Evolutionary conservation across 192 early-diverging fungal species (phyloP), one percentile per base, ranked within the genome.

Genomic region (Bifiguratus adelaidae): DNA sequence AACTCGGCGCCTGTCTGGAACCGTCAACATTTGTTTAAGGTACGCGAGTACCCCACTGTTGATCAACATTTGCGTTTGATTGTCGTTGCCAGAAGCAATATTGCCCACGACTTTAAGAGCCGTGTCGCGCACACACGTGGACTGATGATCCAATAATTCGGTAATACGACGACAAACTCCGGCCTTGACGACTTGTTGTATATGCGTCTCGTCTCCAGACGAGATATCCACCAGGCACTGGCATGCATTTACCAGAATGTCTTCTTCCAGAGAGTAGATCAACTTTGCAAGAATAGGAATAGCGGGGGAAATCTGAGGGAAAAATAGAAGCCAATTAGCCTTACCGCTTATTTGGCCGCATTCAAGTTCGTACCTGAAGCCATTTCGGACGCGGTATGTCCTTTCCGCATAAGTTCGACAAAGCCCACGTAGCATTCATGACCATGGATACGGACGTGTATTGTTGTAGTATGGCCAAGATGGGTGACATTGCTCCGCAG

Each of bases 181-280:
- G 16, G 69, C 52, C 34, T 86, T 68, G 48, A 86, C 80, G 4
- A 86, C 81, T 33, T 71, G 70, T 36, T 84, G 79, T 41, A 85
- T 86, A 45, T 74, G 78, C 30, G 85, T 72, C 53, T 84, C 77
- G 21, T 70, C 41, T 0, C 82, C 80, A 49, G 85, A 77, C 8
- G 80, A 83, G 6, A 86, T 63, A 46, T 86, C 85, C 11, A 80
- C 81, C 38, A 84, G 60, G 11, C 82, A 80, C 83, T 80, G 86
- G 61, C 82, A 86, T 16, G 83, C 68, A 46, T 83, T 79, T 22
- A 82, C 78, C 21, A 85, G 49, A 21, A 86, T 67, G 44, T 86
- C 83, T 32, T 81, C 80, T 48, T 86, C 82, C 25, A 63, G 55
- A 6, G 60, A 56, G 47, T 74, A 49, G 24, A 85, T 73, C 30